Percentiles rank a stretch among this genome's conserved stretches.
These are phyloP conservation scores for Diutina ranongensis DNA, from an alignment of 1,139 yeast species.

Conservation along the genomic window DNA sequence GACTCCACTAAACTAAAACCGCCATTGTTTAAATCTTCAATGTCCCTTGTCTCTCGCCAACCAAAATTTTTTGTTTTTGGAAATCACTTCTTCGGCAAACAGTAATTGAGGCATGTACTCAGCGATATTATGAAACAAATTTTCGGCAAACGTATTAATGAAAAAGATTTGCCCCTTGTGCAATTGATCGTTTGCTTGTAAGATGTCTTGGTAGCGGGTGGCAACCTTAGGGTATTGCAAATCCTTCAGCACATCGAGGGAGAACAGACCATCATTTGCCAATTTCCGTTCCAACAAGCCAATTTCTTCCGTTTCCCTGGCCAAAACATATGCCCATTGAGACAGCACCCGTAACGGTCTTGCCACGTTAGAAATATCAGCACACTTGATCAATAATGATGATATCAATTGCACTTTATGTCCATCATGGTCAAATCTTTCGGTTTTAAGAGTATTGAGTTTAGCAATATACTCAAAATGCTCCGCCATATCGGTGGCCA, in stretches of 20 bases:
- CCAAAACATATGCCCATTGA: constrained; percentile 75
- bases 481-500: constrained; percentile 92
- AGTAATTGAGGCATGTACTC: constrained; percentile 44
- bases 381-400: constrained; percentile 74
- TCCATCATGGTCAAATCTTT: constrained; percentile 14
- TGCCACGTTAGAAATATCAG: constrained; percentile 88
- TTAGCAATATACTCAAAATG: constrained; percentile 65
- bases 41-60: background rate
- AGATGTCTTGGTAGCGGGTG: constrained; percentile 22
- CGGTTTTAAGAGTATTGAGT: constrained; percentile 15
- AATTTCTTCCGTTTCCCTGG: constrained; percentile 69
- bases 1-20: too few relatives aligned
- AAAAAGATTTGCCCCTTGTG: constrained; percentile 78
- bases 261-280: constrained; percentile 7
- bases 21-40: too few relatives aligned
- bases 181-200: constrained; percentile 35
- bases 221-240: constrained; percentile 19
- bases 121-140: constrained; percentile 56
- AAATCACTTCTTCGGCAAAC: constrained; percentile 39
- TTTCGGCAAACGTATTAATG: constrained; percentile 70
- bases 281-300: constrained; percentile 38
- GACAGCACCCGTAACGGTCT: constrained; percentile 66
- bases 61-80: constrained; percentile 37
- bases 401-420: constrained; percentile 38
- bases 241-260: constrained; percentile 12